Evolutionary conservation across 192 early-diverging fungal genomes (phyloP).

Genomic region (Coemansia sp.): DNA sequence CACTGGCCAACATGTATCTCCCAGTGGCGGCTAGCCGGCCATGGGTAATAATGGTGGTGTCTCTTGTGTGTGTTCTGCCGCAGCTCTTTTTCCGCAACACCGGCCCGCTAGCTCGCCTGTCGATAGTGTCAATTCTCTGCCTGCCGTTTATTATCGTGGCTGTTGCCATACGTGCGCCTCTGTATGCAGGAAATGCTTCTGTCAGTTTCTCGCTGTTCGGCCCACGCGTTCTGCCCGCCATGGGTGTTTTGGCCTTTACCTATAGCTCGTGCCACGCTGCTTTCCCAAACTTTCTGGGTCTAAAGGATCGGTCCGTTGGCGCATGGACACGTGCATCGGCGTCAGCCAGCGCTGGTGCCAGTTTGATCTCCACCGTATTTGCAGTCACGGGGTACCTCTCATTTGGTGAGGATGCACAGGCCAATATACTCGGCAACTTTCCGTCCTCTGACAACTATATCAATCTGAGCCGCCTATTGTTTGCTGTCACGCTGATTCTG

Average conservation of each 20-base stretch:
- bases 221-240: slow-evolving; percentile 56
- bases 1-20: slow-evolving; percentile 17
- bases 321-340: slow-evolving; percentile 54
- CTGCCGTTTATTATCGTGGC: slow-evolving; percentile 58
- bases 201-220: slow-evolving; percentile 49
- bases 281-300: slow-evolving; percentile 56
- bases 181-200: slow-evolving; percentile 44
- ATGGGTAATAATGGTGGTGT: slow-evolving; percentile 8
- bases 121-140: slow-evolving; percentile 55
- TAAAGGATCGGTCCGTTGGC: slow-evolving; percentile 42
- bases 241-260: slow-evolving; percentile 62
- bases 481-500: slow-evolving; percentile 57
- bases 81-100: slow-evolving; percentile 58
- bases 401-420: slow-evolving; percentile 54
- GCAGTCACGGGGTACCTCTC: slow-evolving; percentile 57
- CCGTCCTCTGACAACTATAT: slow-evolving; percentile 53
- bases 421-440: slow-evolving; percentile 64
- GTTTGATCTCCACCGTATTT: slow-evolving; percentile 55
- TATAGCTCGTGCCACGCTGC: slow-evolving; percentile 62
- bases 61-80: slow-evolving; percentile 44
- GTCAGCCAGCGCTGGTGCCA: slow-evolving; percentile 51
- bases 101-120: slow-evolving; percentile 56
- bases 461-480: slow-evolving; percentile 57
- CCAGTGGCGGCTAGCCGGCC: slow-evolving; percentile 10
- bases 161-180: slow-evolving; percentile 52